Base-by-base conservation (phyloP, 192 early-diverging fungal genomes). In the Coemansia sp. region DNA sequence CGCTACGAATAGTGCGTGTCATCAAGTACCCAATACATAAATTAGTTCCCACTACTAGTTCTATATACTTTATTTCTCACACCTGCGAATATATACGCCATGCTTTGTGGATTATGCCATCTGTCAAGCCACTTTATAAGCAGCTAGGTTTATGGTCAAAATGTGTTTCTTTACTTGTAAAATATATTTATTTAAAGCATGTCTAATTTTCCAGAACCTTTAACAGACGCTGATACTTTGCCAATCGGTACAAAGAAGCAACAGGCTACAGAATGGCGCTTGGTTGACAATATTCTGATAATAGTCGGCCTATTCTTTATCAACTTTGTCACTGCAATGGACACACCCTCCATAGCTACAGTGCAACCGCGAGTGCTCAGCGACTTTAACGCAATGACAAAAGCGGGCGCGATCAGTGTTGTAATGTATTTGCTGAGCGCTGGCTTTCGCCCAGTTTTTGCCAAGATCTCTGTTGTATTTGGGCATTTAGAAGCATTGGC, bases 351-450 rank as follows among this genome's bases (percentile, higher is more conserved):
- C 14, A 72, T 67, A 7, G 35, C 48, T 11, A 78, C 75, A 1
- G 57, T 78, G 5, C 70, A 72, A 43, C 75, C 75, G 27, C 35
- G 58, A 4, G 70, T 78, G 5, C 67, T 78, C 8, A 78, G 75
- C 62, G 70, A 78, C 50, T 78, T 66, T 45, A 78, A 78, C 56
- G 70, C 75, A 10, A 59, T 78, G 60, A 78, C 75, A 10, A 63
- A 58, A 17, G 47, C 64, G 1, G 75, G 75, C 4, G 47, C 71
- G 4, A 78, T 78, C 23, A 55, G 56, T 41, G 69, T 70, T 0
- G 67, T 69, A n/a, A 72, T 62, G 1, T 78, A 78, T 54, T 55
- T 78, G 32, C 48, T 78, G 0, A 63, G 68, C 11, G 75, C 70
- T 0, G 66, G 70, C 2, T 58, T 72, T 19, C 65, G 75, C 1